A percentile compares a stretch with the other conserved stretches of the same genome.
These are phyloP conservation scores for Auricularia cornea DNA, from an alignment of 768 basidiomycete species.

Conservation along the genomic window DNA sequence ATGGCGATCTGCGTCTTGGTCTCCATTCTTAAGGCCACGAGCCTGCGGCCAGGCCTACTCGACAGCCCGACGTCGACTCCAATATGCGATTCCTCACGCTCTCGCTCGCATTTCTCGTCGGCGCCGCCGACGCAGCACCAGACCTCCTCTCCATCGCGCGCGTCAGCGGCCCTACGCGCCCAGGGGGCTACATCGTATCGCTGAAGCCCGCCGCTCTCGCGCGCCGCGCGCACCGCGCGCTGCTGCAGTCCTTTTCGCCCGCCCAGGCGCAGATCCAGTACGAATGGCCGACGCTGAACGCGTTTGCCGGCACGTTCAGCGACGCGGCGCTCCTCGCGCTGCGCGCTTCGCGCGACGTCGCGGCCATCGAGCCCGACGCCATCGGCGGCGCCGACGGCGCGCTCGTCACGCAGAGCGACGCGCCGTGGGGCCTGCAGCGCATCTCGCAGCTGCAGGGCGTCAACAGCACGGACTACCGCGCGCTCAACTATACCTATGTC, in stretches of 20 bases:
- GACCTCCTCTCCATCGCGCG: neutral
- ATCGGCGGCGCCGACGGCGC: constrained; percentile 31
- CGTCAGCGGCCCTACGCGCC: neutral
- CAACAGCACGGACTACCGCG: neutral
- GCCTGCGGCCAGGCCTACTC: too few relatives aligned
- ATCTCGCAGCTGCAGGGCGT: too few relatives aligned
- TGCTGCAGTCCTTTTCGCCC: too few relatives aligned
- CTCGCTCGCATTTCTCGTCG: neutral
- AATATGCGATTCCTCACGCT: too few relatives aligned
- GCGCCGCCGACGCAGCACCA: too few relatives aligned
- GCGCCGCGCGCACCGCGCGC: too few relatives aligned
- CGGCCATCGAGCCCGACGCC: constrained; percentile 21
- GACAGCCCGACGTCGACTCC: too few relatives aligned
- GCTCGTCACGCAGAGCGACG: constrained; percentile 8
- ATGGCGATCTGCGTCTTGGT: too few relatives aligned
- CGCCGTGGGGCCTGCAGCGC: constrained; percentile 5
- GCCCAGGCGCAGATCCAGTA: too few relatives aligned
- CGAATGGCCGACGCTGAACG: too few relatives aligned
- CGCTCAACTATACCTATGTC: constrained; percentile 23
- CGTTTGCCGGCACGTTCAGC: constrained; percentile 3
- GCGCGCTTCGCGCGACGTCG: constrained; percentile 19
- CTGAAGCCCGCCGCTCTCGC: neutral
- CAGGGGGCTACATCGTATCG: neutral
- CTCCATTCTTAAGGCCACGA: too few relatives aligned
- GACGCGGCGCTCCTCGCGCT: constrained; percentile 18